Evolutionary conservation across 345 rosid genomes (phyloP).

Genomic region (Acer negundo): DNA sequence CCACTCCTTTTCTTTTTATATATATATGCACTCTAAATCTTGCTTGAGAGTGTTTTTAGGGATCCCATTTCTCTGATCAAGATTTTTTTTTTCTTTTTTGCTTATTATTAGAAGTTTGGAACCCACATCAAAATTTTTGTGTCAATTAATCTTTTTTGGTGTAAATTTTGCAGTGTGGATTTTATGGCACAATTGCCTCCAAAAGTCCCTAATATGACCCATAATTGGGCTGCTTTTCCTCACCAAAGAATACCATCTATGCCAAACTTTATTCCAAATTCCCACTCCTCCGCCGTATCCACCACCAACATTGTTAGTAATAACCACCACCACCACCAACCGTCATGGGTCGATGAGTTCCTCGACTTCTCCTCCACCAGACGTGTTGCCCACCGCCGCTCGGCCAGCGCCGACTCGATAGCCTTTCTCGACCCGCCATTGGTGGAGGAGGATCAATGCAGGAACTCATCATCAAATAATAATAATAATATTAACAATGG

Average conservation of each 20-base stretch:
- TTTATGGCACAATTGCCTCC: conserved; percentile 67
- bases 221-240: conserved; percentile 58
- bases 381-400: conserved; percentile 81
- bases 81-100: no score
- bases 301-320: conserved; percentile 6
- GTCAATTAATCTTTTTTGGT: no score
- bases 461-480: background rate
- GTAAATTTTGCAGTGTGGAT: background rate
- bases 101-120: no score
- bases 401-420: conserved; percentile 68
- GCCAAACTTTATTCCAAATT: conserved; percentile 18
- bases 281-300: conserved; percentile 16
- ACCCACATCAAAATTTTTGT: background rate
- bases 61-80: background rate
- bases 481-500: background rate
- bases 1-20: background rate
- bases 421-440: conserved; percentile 65
- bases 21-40: background rate
- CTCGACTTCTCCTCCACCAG: conserved; percentile 74
- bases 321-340: conserved; percentile 29
- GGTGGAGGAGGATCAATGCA: conserved; percentile 30
- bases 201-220: conserved; percentile 51
- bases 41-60: conserved; percentile 17
- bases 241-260: conserved; percentile 44
- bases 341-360: conserved; percentile 82